Conservation (phyloP, 345 rosid genomes). For the Gossypium sturtianum region DNA sequence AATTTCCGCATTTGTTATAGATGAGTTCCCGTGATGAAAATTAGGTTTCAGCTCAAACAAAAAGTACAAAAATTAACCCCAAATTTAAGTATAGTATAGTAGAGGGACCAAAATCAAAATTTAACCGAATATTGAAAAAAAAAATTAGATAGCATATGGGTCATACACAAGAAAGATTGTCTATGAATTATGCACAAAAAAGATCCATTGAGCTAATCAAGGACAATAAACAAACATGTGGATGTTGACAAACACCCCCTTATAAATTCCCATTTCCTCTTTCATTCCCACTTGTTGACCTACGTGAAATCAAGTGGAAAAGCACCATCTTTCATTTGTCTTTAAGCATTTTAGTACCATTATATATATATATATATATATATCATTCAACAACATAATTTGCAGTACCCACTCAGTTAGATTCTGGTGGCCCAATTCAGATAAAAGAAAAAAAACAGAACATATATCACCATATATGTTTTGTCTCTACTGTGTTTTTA, state of each 20-base stretch:
- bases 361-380: too few species aligned
- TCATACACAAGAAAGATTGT: not conserved
- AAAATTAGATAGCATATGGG: not conserved
- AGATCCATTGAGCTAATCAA: not conserved
- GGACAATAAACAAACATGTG: slow-evolving; percentile 1
- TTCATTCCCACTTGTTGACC: not conserved
- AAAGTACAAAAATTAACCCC: too few species aligned
- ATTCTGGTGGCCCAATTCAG: slow-evolving; percentile 5
- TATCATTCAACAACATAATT: not conserved
- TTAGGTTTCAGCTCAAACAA: too few species aligned
- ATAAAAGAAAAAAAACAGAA: not conserved
- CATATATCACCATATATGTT: not conserved
- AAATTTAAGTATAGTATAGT: too few species aligned
- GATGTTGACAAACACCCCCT: not conserved
- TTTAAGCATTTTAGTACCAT: not conserved
- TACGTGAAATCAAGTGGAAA: not conserved
- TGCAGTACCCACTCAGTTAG: not conserved
- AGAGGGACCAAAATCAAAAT: too few species aligned
- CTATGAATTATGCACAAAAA: not conserved
- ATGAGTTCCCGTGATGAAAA: too few species aligned
- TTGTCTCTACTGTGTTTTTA: not conserved
- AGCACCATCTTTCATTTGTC: not conserved
- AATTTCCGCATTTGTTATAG: rapidly evolving
- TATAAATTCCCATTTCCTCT: too few species aligned
- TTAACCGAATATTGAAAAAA: too few species aligned